Base-by-base conservation (phyloP, 148 eudicot genomes). In the Rhododendron williamsianum region DNA sequence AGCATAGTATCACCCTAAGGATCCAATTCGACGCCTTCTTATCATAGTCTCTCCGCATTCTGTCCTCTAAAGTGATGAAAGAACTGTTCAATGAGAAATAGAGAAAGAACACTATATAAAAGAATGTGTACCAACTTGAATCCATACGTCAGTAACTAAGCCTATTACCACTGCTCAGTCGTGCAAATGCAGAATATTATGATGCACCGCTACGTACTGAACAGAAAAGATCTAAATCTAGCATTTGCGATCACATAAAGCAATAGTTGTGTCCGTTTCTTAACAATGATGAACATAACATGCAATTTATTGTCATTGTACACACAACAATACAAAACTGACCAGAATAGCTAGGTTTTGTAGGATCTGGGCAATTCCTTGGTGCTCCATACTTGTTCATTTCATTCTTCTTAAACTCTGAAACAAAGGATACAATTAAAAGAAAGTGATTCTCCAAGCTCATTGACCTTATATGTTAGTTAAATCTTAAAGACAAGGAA, bases 351-450 rank as follows among this genome's bases (percentile, higher is more conserved):
- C 86, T 87, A 48, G 90, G 16, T 84, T 87, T 81, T 69, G 87
- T 73, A 35, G 89, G 78, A 83, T 87, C 91, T 72, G 92, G 90
- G 84, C 90, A 85, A 87, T 87, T 89, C 79, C 89, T 91, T 80
- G 92, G 91, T 82, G 89, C 85, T 78, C 81, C 87, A 87, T 91
- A 93, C 87, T 94, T 96, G 90, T 87, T 86, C 80, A 84, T 84
- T 91, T 95, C 93, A 86, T 86, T 91, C 86, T 90, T 96, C 93
- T 92, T 95, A 90, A 92, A 96, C 69, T 95, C 98, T 96, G 91
- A 81, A 91, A 86, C 73, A 25, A 60, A 56, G 54, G 63, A 56
- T 81, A 72, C 3, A 19, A 78, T 45, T 63, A 71, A 46, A 30
- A 65, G 43, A 15, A 56, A 27, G 35, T 27, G 23, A 85, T 38